A percentile compares a stretch with the other conserved stretches of the same genome.
Evolutionary conservation across 148 eudicot species (phyloP).

Genomic region (Vaccinium darrowii): DNA sequence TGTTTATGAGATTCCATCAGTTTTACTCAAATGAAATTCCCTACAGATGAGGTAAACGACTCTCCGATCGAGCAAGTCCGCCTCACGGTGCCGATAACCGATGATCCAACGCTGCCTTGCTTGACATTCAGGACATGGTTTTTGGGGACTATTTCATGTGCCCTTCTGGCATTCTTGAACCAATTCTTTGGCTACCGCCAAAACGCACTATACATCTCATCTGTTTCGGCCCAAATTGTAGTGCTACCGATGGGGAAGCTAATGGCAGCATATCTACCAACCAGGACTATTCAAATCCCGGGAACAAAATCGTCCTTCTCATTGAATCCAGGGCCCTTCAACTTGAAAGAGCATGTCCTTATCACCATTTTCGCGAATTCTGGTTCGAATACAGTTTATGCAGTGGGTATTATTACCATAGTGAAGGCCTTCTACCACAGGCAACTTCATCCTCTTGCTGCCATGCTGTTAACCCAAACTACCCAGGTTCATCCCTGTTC

Average conservation of each 20-base stretch:
- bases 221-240: constrained; percentile 49
- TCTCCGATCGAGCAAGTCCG: constrained; percentile 55
- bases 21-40: background rate
- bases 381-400: constrained; percentile 37
- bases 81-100: constrained; percentile 50
- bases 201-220: constrained; percentile 42
- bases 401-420: constrained; percentile 47
- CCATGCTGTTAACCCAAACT: constrained; percentile 38
- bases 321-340: constrained; percentile 54
- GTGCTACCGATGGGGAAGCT: constrained; percentile 49
- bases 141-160: constrained; percentile 43
- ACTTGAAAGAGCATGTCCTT: constrained; percentile 55
- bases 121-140: constrained; percentile 52
- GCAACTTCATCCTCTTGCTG: constrained; percentile 37
- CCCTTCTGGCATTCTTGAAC: constrained; percentile 37
- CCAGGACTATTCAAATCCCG: constrained; percentile 23
- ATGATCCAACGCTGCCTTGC: constrained; percentile 54
- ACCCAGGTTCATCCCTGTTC: constrained; percentile 38
- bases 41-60: constrained; percentile 44
- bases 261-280: constrained; percentile 51
- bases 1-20: background rate
- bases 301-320: constrained; percentile 44
- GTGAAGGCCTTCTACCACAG: constrained; percentile 52
- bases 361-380: constrained; percentile 53
- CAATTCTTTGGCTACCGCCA: constrained; percentile 53